Evolutionary conservation across 176 grass and related monocot species (phyloP), one percentile per base, ranked within the genome.

Genomic region (Hyparrhenia diplandra): DNA sequence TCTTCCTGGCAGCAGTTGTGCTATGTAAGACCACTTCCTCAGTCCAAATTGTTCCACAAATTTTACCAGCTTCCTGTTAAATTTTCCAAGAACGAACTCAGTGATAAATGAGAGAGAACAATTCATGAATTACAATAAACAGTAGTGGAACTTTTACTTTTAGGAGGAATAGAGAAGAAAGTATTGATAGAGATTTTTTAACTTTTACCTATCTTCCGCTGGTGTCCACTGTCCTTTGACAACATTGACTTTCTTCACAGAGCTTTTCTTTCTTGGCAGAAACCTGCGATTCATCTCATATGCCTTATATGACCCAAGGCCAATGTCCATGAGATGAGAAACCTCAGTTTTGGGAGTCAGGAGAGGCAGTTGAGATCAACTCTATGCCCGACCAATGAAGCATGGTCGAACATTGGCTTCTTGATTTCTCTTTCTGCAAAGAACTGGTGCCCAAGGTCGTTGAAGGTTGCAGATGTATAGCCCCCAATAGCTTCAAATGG

Each of bases 151-250:
- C 49, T 52, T 72, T 5, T 18, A 21, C 16, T 29, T 75, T 71
- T 34, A 42, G 65, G 32, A 20, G 31, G 32, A 52, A 31, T 23
- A 35, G 52, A 51, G 2, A 42, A 65, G 9, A 11, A 80, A 70
- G 4, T 28, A 51, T 34, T 11, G 30, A 58, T 17, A 39, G 1
- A 54, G n/a, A n/a, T n/a, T n/a, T 42, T 46, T 20, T 52, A 52
- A 52, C 47, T 52, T 20, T 59, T 89, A 88, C 96, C 96, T 95
- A 79, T 95, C 92, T 80, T 95, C 92, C 36, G 91, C 92, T n/a
- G 80, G 79, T 29, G 92, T 98, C 92, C 96, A 98, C 76, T 98
- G 96, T 21, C 96, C 96, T 86, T 98, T 98, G 21, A 94, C 90
- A 83, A 91, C 80, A 27, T 89, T 89, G 57, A 72, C 61, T 63